Conservation (phyloP, 345 rosid species). For the Murraya paniculata region DNA sequence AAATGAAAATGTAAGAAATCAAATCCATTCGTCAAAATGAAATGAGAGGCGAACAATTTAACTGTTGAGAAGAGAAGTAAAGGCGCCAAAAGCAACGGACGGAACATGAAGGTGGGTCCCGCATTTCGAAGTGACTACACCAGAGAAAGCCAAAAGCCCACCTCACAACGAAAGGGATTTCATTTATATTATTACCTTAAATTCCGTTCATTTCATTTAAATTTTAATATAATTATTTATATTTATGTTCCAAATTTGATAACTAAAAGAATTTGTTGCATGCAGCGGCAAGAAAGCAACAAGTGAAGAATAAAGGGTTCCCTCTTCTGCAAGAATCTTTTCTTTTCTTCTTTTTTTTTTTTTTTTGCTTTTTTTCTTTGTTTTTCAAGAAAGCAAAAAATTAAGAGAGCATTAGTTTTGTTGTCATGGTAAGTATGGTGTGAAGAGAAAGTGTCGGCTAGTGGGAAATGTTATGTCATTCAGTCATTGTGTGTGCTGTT, state of each 20-base stretch:
- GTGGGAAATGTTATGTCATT: conserved; percentile 25
- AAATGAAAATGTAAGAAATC: not conserved
- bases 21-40: not conserved
- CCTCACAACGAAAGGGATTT: conserved; percentile 39
- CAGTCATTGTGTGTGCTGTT: not conserved
- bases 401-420: not conserved
- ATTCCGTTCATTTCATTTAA: not conserved
- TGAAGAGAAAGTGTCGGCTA: conserved; percentile 19
- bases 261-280: not conserved
- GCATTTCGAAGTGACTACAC: conserved; percentile 12
- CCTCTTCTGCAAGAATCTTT: conserved; percentile 22
- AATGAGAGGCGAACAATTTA: not conserved
- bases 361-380: conserved; percentile 1
- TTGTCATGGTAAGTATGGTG: not conserved
- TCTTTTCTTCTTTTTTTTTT: not conserved
- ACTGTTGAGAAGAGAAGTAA: not conserved
- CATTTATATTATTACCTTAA: too few relatives aligned
- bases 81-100: conserved; percentile 26
- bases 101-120: conserved; percentile 22
- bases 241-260: too few relatives aligned
- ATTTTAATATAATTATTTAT: too few relatives aligned
- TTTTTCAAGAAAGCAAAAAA: conserved; percentile 9
- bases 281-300: not conserved
- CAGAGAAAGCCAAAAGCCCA: conserved; percentile 36
- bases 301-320: conserved; percentile 35